These are phyloP conservation scores for Sapria himalayana DNA, from an alignment of 345 rosid genomes.

Conservation along the genomic window DNA sequence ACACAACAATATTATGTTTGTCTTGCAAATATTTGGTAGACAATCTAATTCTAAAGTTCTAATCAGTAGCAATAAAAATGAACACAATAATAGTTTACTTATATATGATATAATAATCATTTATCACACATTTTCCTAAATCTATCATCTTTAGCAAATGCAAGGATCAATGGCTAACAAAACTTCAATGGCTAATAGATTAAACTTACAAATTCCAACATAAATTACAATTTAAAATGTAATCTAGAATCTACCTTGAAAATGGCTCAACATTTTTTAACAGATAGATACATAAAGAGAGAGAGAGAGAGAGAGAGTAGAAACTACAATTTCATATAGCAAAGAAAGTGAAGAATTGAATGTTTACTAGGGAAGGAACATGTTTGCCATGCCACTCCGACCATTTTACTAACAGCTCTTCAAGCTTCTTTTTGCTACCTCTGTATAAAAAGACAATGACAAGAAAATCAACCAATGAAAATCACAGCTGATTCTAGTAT, in stretches of 20 bases:
- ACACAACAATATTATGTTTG: too few species aligned
- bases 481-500: slow-evolving; percentile 4
- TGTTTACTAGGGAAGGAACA: slow-evolving; percentile 28
- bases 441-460: slow-evolving; percentile 14
- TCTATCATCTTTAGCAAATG: too few species aligned
- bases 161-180: too few species aligned
- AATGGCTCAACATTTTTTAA: not conserved
- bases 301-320: not conserved
- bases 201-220: not conserved
- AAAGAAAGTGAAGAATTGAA: slow-evolving; percentile 3
- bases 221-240: not conserved
- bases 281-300: not conserved
- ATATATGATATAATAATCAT: too few species aligned
- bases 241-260: not conserved
- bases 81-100: too few species aligned
- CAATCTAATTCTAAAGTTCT: too few species aligned
- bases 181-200: too few species aligned
- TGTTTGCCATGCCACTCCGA: slow-evolving; percentile 75
- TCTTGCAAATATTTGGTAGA: too few species aligned
- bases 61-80: too few species aligned
- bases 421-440: slow-evolving; percentile 71
- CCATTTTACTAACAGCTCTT: slow-evolving; percentile 69
- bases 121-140: too few species aligned
- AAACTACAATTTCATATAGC: not conserved
- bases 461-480: slow-evolving; percentile 5